phyloP scores from a whole-genome alignment of 306 rosid genomes.

The Neltuma alba region DNA sequence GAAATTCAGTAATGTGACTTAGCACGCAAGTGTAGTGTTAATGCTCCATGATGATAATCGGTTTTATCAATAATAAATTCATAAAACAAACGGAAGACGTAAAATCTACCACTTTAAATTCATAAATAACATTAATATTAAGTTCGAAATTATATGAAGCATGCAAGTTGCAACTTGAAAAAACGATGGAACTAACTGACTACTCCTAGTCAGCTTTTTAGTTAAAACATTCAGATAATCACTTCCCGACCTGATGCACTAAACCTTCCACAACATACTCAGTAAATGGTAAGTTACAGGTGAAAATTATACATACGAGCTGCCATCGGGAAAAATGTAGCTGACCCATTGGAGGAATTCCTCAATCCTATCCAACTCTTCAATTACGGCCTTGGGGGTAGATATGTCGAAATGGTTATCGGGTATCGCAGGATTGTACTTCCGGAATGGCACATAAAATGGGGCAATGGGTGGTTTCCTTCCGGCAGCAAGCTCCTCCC shows the following conservation, averaged over 20 bases:
- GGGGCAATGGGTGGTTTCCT: constrained; percentile 72
- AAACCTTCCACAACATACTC: background rate
- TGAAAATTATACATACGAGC: constrained; percentile 61
- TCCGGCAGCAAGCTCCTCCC: constrained; percentile 50
- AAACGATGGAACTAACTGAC: background rate
- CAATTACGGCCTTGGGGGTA: constrained; percentile 60
- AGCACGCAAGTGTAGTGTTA: background rate
- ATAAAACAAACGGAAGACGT: background rate
- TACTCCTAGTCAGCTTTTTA: background rate
- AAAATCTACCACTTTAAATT: background rate
- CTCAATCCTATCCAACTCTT: constrained; percentile 94
- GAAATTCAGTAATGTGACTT: background rate
- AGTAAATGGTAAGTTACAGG: background rate
- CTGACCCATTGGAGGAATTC: constrained; percentile 94
- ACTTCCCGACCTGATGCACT: background rate
- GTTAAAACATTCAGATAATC: background rate
- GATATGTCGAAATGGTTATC: constrained; percentile 54
- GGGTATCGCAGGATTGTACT: constrained; percentile 63
- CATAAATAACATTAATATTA: background rate
- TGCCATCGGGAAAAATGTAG: constrained; percentile 82
- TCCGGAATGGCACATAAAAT: constrained; percentile 75
- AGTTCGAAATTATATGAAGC: background rate
- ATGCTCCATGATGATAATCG: background rate
- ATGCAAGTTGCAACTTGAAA: background rate
- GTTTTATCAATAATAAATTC: background rate